Evolutionary conservation across 2,329 filamentous ascomycete genomes (phyloP), one percentile per base, ranked within the genome.

Genomic region (Neopestalotiopsis rosae): DNA sequence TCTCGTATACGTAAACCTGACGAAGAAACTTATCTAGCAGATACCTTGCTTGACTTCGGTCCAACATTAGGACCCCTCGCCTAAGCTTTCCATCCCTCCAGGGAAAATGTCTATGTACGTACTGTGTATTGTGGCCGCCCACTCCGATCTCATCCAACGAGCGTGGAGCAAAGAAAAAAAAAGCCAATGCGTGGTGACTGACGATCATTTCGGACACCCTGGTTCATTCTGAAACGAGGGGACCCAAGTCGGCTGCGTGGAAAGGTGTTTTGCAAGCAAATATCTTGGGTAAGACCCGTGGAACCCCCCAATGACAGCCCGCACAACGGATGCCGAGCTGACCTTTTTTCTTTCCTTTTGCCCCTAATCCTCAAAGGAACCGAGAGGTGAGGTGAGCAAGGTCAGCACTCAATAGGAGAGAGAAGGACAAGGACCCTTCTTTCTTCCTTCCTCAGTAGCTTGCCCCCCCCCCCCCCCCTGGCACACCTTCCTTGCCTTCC

Each of bases 191-290:
- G 38, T 24, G 38, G 38, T 24, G 38, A n/a, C 9, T 49, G 38
- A 64, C 28, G 20, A 64, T 64, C 57, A 42, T 28, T 32, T 45
- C 28, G 34, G 40, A 24, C 61, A 20, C 40, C 61, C 61, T 49
- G 28, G 61, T 64, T n/a, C n/a, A 49, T 45, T 64, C 61, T 64
- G 61, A 64, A 64, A 64, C 61, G 61, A 52, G 62, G 17, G 13
- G 57, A 6, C 24, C 38, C n/a, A 45, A 63, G 28, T 38, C n/a
- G 61, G 30, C 61, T 30, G 61, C 30, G 61, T 63, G n/a, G 13
- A 40, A 45, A 32, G 24, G 20, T 59, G 17, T 40, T n/a, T 34
- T 42, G 61, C 24, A 38, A 63, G 38, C 61, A 42, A 38, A 24
- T 13, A 14, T 38, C 14, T 28, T n/a, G 13, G 32, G 6, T 13